phyloP scores from a whole-genome alignment of 352 stramenopile species.

The Nothophytophthora sp. region DNA sequence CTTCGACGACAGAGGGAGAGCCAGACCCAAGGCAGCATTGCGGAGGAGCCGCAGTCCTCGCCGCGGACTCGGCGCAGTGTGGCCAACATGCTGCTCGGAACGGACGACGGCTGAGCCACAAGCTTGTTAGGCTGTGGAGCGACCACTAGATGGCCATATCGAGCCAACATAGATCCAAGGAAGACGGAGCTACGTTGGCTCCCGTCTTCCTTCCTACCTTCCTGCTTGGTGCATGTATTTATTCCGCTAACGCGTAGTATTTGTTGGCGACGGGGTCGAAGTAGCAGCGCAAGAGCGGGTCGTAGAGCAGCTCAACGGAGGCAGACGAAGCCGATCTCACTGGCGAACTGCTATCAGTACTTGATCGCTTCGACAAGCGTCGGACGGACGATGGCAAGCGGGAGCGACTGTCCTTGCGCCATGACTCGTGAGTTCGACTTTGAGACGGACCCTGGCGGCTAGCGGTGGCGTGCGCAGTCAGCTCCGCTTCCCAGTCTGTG shows the following conservation, averaged over 20 bases:
- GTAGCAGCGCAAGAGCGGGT: slow-evolving; percentile 84
- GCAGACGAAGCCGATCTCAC: slow-evolving; percentile 7
- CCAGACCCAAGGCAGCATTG: slow-evolving; percentile 27
- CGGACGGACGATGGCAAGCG: not conserved
- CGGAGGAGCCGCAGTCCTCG: slow-evolving; percentile 30
- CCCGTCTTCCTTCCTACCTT: no score
- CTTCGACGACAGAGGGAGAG: slow-evolving; percentile 35
- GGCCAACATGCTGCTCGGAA: slow-evolving; percentile 43
- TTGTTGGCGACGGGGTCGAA: slow-evolving; percentile 81
- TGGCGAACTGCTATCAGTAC: slow-evolving; percentile 1
- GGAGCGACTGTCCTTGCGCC: not conserved
- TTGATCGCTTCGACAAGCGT: not conserved
- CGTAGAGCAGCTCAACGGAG: slow-evolving; percentile 80
- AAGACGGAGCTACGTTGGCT: no score
- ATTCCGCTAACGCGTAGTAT: slow-evolving; percentile 80
- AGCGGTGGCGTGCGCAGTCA: slow-evolving; percentile 12
- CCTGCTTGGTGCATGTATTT: no score
- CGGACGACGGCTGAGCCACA: slow-evolving; percentile 39
- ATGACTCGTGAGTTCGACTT: not conserved
- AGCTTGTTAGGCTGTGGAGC: no score
- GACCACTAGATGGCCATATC: no score
- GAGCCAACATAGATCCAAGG: no score
- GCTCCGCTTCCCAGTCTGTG: slow-evolving; percentile 58
- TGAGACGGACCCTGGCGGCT: not conserved
- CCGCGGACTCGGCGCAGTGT: slow-evolving; percentile 44